These are phyloP conservation scores for Phanerochaete carnosa DNA, from an alignment of 768 basidiomycete genomes.

Conservation along the genomic window DNA sequence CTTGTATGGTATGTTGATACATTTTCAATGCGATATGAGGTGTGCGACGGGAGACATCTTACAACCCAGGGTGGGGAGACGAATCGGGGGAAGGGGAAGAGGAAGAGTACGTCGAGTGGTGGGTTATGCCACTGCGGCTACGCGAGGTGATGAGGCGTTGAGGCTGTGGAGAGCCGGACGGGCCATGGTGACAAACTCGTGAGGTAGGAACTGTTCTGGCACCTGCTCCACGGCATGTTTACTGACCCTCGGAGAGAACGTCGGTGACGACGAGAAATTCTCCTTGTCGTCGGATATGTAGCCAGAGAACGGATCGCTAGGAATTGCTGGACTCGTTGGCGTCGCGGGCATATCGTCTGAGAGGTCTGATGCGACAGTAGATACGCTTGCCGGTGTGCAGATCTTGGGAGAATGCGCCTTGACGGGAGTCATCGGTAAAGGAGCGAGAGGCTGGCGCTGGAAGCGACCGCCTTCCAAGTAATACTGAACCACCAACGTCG, in stretches of 20 bases:
- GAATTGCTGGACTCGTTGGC: conserved; percentile 67
- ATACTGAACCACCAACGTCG: conserved; percentile 88
- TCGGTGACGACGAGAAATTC: conserved; percentile 55
- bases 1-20: conserved; percentile 71
- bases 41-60: conserved; percentile 40
- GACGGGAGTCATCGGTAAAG: conserved; percentile 70
- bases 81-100: conserved; percentile 14
- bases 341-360: conserved; percentile 86
- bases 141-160: conserved; percentile 64
- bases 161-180: conserved; percentile 76
- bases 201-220: conserved; percentile 53
- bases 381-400: conserved; percentile 73
- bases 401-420: conserved; percentile 42
- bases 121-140: conserved; percentile 48
- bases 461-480: conserved; percentile 89
- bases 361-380: conserved; percentile 68
- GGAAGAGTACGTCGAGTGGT: conserved; percentile 7
- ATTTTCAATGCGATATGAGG: conserved; percentile 59
- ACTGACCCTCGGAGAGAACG: conserved; percentile 71
- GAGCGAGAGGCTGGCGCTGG: conserved; percentile 38
- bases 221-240: conserved; percentile 65
- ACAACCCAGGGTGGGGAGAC: conserved; percentile 34
- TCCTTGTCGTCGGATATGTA: conserved; percentile 79
- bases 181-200: conserved; percentile 78
- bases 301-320: conserved; percentile 50